A percentile compares a stretch with the other conserved stretches of the same genome.
phyloP scores from a whole-genome alignment of 805 yeast genomes.

The Nadsonia fulvescens region DNA sequence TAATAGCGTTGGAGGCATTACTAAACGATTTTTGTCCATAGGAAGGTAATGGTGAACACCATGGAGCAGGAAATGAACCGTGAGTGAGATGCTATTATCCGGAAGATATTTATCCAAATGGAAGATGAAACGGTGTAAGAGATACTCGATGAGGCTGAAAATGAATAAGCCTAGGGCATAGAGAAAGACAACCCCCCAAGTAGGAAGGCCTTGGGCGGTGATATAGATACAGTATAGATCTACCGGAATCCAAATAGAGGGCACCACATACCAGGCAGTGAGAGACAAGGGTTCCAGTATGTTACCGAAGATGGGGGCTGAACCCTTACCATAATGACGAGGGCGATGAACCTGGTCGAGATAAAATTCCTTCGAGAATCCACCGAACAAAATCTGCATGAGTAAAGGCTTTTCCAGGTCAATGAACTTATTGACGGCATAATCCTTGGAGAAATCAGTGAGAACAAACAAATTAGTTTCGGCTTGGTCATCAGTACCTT shows the following conservation, averaged over 20 bases:
- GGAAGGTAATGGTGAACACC: slow-evolving; percentile 97
- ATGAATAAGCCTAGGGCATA: slow-evolving; percentile 71
- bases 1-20: slow-evolving; percentile 89
- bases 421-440: slow-evolving; percentile 60
- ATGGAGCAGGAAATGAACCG: slow-evolving; percentile 78
- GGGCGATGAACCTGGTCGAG: slow-evolving; percentile 95
- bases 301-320: slow-evolving; percentile 91
- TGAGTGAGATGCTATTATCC: slow-evolving; percentile 50
- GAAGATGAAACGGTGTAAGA: slow-evolving; percentile 78
- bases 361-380: slow-evolving; percentile 75
- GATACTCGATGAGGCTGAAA: slow-evolving; percentile 87
- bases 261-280: slow-evolving; percentile 93
- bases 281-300: slow-evolving; percentile 78
- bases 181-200: slow-evolving; percentile 30
- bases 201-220: slow-evolving; percentile 36
- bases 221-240: slow-evolving; percentile 43
- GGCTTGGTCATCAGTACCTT: slow-evolving; percentile 37
- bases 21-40: slow-evolving; percentile 85
- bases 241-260: slow-evolving; percentile 71
- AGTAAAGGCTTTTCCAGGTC: slow-evolving; percentile 73
- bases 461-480: slow-evolving; percentile 56
- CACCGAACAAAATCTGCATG: slow-evolving; percentile 57
- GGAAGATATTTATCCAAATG: slow-evolving; percentile 84
- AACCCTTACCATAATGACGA: slow-evolving; percentile 92
- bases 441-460: slow-evolving; percentile 64